Conservation (phyloP, 352 stramenopile genomes). For the Phytophthora foliorum region DNA sequence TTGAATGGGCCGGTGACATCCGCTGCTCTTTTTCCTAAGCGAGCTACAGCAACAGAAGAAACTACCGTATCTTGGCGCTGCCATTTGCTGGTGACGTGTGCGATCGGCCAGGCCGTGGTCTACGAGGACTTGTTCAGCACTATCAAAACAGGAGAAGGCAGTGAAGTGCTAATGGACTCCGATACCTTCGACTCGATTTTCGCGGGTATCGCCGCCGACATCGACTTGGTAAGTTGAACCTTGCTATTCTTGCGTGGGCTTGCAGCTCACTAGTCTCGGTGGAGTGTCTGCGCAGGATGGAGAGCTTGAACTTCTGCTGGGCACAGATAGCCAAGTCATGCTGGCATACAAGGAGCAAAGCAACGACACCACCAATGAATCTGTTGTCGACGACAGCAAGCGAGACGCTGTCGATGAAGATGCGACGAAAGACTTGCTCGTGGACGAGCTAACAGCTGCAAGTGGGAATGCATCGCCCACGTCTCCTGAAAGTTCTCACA, state of each 20-base stretch:
- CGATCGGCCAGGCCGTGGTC: slow-evolving; percentile 68
- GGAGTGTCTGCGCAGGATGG: slow-evolving; percentile 53
- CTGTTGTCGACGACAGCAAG: background rate
- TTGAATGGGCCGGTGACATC: slow-evolving; percentile 72
- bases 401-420: slow-evolving; percentile 1
- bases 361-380: background rate
- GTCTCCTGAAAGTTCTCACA: slow-evolving; percentile 31
- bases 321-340: slow-evolving; percentile 66
- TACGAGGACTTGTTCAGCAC: slow-evolving; percentile 59
- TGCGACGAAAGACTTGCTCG: slow-evolving; percentile 4
- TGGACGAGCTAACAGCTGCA: background rate
- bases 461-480: slow-evolving; percentile 15
- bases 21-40: slow-evolving; percentile 59
- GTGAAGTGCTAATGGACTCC: slow-evolving; percentile 51
- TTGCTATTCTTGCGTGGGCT: background rate
- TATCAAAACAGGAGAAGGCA: slow-evolving; percentile 12
- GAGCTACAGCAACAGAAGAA: background rate
- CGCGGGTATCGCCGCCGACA: slow-evolving; percentile 54
- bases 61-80: slow-evolving; percentile 33
- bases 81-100: slow-evolving; percentile 71
- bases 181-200: slow-evolving; percentile 78
- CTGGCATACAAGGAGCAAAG: slow-evolving; percentile 60
- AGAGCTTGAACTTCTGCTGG: slow-evolving; percentile 63
- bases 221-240: slow-evolving; percentile 60
- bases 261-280: background rate